Evolutionary conservation across 345 rosid species (phyloP).

Genomic region (Jatropha curcas): DNA sequence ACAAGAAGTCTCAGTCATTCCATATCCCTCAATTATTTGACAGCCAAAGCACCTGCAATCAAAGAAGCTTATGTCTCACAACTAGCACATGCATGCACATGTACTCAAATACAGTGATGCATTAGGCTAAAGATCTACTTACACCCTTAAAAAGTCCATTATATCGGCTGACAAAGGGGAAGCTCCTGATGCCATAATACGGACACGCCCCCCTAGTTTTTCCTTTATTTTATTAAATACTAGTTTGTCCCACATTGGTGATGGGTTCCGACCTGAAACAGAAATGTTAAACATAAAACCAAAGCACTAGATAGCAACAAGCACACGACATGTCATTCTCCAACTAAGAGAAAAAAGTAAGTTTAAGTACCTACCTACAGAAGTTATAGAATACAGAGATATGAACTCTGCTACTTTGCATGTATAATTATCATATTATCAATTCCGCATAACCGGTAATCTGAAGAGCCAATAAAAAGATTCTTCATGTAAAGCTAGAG

Average conservation of each 20-base stretch:
- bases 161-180: conserved; percentile 34
- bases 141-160: conserved; percentile 38
- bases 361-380: neutral
- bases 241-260: conserved; percentile 33
- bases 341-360: neutral
- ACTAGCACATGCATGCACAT: neutral
- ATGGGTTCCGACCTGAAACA: conserved; percentile 28
- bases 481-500: neutral
- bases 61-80: neutral
- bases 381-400: neutral
- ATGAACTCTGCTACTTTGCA: too few relatives aligned
- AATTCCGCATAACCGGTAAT: too few relatives aligned
- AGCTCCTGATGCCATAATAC: conserved; percentile 32
- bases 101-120: neutral
- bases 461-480: neutral
- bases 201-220: conserved; percentile 31
- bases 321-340: neutral
- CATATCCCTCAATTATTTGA: conserved; percentile 77
- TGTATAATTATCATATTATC: too few relatives aligned
- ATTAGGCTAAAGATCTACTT: conserved; percentile 20
- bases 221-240: conserved; percentile 33
- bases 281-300: conserved; percentile 15
- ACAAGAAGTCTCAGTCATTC: conserved; percentile 92
- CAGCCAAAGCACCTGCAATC: conserved; percentile 86
- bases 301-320: neutral